Evolutionary conservation across 352 stramenopile genomes (phyloP).

Genomic region (Phytophthora syringae): DNA sequence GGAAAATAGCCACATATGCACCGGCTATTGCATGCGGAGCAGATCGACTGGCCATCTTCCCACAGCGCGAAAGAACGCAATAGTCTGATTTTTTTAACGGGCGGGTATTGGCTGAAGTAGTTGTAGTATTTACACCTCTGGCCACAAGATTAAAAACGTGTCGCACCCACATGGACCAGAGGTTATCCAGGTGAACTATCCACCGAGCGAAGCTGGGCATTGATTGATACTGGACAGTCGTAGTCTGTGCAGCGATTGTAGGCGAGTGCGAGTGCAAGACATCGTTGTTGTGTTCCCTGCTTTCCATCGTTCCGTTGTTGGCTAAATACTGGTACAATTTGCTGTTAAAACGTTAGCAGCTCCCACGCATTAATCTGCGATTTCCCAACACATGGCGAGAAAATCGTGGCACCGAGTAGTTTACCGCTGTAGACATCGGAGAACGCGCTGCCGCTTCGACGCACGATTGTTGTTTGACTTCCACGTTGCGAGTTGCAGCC

Average conservation of each 20-base stretch:
- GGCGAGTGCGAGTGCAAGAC: too few species aligned
- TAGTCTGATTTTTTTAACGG: conserved; percentile 12
- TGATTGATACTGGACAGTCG: too few species aligned
- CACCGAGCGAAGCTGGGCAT: not conserved
- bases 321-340: not conserved
- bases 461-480: conserved; percentile 3
- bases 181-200: conserved; percentile 1
- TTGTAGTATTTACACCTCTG: conserved; percentile 3
- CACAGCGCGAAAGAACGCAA: not conserved
- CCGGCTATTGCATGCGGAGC: conserved; percentile 1
- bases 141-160: conserved; percentile 12
- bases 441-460: not conserved
- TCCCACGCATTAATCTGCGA: conserved; percentile 20
- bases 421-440: not conserved
- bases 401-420: conserved; percentile 22
- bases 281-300: not conserved
- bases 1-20: not conserved
- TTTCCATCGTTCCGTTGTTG: not conserved
- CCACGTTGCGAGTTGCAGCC: too few species aligned
- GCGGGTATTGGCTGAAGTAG: not conserved
- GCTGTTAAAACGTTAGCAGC: not conserved
- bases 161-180: conserved; percentile 12
- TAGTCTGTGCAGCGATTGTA: too few species aligned
- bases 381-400: conserved; percentile 23
- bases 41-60: not conserved